phyloP scores from a whole-genome alignment of 2,329 filamentous ascomycete genomes.

The Cladosporium sp. region DNA sequence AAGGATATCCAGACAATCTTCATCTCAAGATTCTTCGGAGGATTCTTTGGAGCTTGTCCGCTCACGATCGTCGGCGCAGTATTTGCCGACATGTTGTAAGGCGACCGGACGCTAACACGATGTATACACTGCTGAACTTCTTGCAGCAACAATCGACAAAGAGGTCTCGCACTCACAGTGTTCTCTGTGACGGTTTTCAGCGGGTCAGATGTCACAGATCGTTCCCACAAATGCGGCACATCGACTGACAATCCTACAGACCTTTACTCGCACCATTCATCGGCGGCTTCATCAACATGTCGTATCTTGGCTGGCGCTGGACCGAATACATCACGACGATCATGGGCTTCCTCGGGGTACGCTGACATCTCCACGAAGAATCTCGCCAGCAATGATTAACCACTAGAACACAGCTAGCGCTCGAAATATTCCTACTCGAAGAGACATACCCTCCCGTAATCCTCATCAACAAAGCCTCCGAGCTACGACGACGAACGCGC shows the following conservation, averaged over 20 bases:
- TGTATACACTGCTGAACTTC: background rate
- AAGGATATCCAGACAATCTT: conserved; percentile 43
- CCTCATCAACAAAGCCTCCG: conserved; percentile 44
- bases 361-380: background rate
- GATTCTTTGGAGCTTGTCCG: conserved; percentile 49
- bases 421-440: conserved; percentile 42
- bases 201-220: conserved; percentile 21
- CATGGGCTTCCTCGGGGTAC: conserved; percentile 39
- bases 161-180: conserved; percentile 43
- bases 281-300: conserved; percentile 44
- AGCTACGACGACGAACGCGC: conserved; percentile 40
- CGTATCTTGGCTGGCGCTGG: conserved; percentile 49
- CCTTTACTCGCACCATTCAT: conserved; percentile 48
- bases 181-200: conserved; percentile 43
- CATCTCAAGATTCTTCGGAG: conserved; percentile 40
- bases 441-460: conserved; percentile 47
- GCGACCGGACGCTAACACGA: background rate
- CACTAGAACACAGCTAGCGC: background rate
- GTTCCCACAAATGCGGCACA: too few relatives aligned
- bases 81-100: conserved; percentile 46
- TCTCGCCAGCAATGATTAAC: background rate
- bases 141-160: conserved; percentile 33
- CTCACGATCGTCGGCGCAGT: conserved; percentile 48
- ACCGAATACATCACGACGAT: conserved; percentile 48
- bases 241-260: conserved; percentile 23